Base-by-base conservation (phyloP, 257 asterid genomes). In the Dorcoceras hygrometricum region DNA sequence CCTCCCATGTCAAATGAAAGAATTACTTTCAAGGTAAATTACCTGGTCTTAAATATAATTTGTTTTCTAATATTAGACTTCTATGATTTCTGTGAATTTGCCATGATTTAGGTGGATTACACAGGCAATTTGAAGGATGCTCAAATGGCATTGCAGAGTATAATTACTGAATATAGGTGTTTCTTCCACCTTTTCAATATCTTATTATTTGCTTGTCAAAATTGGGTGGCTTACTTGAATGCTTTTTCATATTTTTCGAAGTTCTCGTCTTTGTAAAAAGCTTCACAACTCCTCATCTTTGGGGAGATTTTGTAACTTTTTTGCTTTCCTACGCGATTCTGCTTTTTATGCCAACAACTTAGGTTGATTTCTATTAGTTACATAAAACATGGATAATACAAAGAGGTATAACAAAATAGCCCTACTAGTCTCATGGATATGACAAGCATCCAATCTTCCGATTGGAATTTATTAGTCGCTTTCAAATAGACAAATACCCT, bases 91-190 rank as follows among this genome's bases (percentile, higher is more conserved):
- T 70, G 65, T 62, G 55, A 59, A 50, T 63, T 64, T 57, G 58
- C 72, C 59, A 36, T 73, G 75, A 54, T 18, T 58, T 70, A 94
- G 99, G 90, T 88, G 71, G 96, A 88, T 63, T 94, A 90, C 65
- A 92, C 88, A 55, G 84, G 87, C 68, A 46, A 86, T 69, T 72
- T 79, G 79, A 90, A 94, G 82, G 97, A 94, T 73, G 99, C 92
- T 65, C 92, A 90, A 73, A 87, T 73, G 69, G 79, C 69, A 78
- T 67, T 94, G 77, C 96, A 94, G 78, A 83, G 82, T 78, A 66
- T 75, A 73, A 80, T 94, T 64, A 78, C 81, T 55, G 95, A 90
- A 69, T 86, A 82, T 83, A 90, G 96, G 99, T 90, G 67, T 53
- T 50, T 54, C 70, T 76, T 27, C 26, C 50, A 11, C 46, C 10